These are phyloP conservation scores for Fusarium cyanostomum DNA, from an alignment of 2,329 filamentous ascomycete species.

Conservation along the genomic window DNA sequence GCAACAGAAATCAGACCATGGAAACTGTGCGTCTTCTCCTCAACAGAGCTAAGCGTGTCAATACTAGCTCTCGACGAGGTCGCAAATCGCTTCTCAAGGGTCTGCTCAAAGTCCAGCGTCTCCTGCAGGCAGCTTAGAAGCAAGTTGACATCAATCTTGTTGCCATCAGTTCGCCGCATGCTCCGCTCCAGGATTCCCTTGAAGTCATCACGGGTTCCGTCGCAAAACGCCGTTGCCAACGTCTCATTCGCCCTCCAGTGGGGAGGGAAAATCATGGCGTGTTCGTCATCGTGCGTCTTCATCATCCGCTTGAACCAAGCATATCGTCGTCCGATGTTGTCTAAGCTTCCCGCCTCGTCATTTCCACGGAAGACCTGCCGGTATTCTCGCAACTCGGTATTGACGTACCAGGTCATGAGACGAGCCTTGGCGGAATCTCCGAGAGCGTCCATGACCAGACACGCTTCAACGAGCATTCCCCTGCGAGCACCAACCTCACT, in stretches of 20 bases:
- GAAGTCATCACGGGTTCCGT: constrained; percentile 94
- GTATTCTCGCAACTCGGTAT: constrained; percentile 95
- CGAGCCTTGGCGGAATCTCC: constrained; percentile 86
- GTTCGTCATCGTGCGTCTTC: constrained; percentile 95
- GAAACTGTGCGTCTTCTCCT: constrained; percentile 80
- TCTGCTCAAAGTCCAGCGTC: constrained; percentile 96
- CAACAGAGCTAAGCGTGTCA: constrained; percentile 84
- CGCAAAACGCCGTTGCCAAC: constrained; percentile 91
- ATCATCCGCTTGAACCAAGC: constrained; percentile 97
- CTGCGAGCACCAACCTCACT: constrained; percentile 78
- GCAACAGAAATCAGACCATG: constrained; percentile 93
- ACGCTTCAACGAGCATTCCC: constrained; percentile 82
- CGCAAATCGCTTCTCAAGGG: constrained; percentile 83
- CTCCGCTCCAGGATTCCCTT: constrained; percentile 90
- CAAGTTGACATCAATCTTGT: constrained; percentile 87
- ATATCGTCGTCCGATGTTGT: constrained; percentile 95
- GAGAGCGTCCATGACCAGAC: constrained; percentile 92
- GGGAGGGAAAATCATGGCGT: constrained; percentile 84
- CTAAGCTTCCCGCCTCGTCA: constrained; percentile 93
- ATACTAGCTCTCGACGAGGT: constrained; percentile 80
- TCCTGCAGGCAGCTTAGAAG: constrained; percentile 91
- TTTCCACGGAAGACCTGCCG: constrained; percentile 94
- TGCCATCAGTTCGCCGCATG: constrained; percentile 80
- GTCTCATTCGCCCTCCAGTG: constrained; percentile 92
- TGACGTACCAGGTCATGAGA: constrained; percentile 96